Evolutionary conservation across 2,329 filamentous ascomycete species (phyloP), one percentile per base, ranked within the genome.

Genomic region (Trichoderma afroharzianum): DNA sequence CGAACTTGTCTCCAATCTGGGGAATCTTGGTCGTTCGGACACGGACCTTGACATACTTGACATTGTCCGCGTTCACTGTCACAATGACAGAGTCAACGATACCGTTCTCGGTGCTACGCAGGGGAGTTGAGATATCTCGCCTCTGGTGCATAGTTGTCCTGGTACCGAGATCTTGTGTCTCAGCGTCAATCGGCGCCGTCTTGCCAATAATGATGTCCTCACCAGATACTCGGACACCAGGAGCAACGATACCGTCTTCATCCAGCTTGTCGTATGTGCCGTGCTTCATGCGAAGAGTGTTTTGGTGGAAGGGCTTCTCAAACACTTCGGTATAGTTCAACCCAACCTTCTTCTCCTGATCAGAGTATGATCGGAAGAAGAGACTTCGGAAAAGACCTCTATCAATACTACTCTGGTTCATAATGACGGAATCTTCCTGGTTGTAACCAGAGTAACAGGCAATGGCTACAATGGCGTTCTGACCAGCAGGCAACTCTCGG

Each of bases 161-260:
- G 79, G 97, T 95, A 7, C 96, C 96, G 74, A 98, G 87, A 81
- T 99, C 96, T 80, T 98, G 94, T 18, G 93, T 92, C 77, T 99
- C 96, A 3, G 94, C 91, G 62, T 94, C 92, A 80, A 99, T 94
- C 2, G 97, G 97, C 12, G 95, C 95, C 3, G 96, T 98, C 86
- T 99, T 99, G 74, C 97, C 96, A 74, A 99, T 99, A 81, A 99
- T 98, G 79, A 99, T 97, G 81, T 99, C 96, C 78, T 98, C 96
- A 79, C 96, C 97, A 15, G 94, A 97, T 1, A 99, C 95, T 81
- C 96, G 93, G 28, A 97, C 92, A 79, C 96, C 96, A 15, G 96
- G 96, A 8, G 93, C 93, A 69, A 99, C 92, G 71, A 99, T 94
- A 78, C 96, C 96, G 80, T 99, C 96, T 18, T 97, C 93, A 73